These are phyloP conservation scores for Myrmaecium sp. DNA, from an alignment of 2,329 filamentous ascomycete species.

Conservation along the genomic window DNA sequence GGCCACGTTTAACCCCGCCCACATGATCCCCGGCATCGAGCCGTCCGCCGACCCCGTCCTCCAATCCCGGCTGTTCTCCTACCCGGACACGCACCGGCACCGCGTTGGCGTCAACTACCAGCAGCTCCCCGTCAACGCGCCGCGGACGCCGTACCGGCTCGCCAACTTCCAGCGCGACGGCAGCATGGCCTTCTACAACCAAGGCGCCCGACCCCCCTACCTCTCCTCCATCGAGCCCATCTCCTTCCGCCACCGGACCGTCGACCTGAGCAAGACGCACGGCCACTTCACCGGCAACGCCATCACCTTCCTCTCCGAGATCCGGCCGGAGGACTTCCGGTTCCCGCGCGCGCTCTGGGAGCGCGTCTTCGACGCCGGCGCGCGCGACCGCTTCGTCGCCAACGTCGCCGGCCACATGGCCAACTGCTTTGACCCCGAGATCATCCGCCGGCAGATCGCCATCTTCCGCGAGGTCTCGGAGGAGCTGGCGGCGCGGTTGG, in stretches of 20 bases:
- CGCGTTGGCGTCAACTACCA: constrained; percentile 42
- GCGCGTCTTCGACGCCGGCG: constrained; percentile 42
- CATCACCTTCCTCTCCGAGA: constrained; percentile 34
- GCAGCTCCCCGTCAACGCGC: constrained; percentile 37
- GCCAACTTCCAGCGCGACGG: constrained; percentile 59
- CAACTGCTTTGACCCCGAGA: constrained; percentile 39
- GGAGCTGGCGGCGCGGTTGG: constrained; percentile 39
- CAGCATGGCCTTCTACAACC: constrained; percentile 50
- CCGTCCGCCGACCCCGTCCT: constrained; percentile 54
- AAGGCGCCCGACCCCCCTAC: constrained; percentile 41
- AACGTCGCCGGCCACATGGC: constrained; percentile 47
- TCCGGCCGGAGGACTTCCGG: constrained; percentile 36
- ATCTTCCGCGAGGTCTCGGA: constrained; percentile 47
- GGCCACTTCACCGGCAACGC: constrained; percentile 32
- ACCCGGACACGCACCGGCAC: constrained; percentile 47
- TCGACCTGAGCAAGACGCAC: constrained; percentile 33
- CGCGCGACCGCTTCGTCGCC: constrained; percentile 39
- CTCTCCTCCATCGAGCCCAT: constrained; percentile 36
- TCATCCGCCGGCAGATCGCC: constrained; percentile 45
- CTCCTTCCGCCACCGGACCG: constrained; percentile 27
- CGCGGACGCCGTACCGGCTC: constrained; percentile 38
- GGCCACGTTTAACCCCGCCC: constrained; percentile 49
- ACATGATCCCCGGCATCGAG: constrained; percentile 50
- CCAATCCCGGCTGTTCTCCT: constrained; percentile 53
- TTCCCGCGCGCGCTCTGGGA: constrained; percentile 43